Base-by-base conservation (phyloP, 2,329 filamentous ascomycete species). In the Penicillium psychrosexuale region DNA sequence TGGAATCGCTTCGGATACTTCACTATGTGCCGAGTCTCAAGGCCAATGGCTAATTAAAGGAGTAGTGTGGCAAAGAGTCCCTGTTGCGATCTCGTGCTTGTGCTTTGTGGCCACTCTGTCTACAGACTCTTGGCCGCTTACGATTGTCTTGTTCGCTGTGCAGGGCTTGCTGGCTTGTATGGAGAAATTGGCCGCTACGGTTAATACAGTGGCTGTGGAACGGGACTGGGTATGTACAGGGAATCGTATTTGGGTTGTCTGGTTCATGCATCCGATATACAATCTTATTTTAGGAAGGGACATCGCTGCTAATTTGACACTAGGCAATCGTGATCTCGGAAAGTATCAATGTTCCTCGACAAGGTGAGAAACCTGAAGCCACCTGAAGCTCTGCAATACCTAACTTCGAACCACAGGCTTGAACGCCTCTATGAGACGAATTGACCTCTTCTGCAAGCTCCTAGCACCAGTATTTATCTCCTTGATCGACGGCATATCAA, bases 151-250 rank as follows among this genome's bases (percentile, higher is more conserved):
- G 2, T 67, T 78, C 55, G 60, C 62, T 2, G 30, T 66, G 2
- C 66, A 75, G n/a, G 77, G 81, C 0, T 17, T 82, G 0, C 72
- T 90, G 42, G 85, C 86, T 0, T 88, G 87, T 53, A 64, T 86
- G 1, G 89, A 91, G 71, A 91, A 91, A 67, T 70, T 90, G 8
- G 79, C 77, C 13, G 79, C 84, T 1, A 78, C 86, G 6, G 78
- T 84, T 68, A 91, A 90, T 66, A 77, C 83, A 0, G 82, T 91
- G 0, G 78, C 88, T 0, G 80, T 91, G 0, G 88, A 91, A 68
- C 77, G 84, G 63, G 88, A 91, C 62, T 90, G 88, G 87, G 72
- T 77, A 59, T 47, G 69, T 53, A 53, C 8, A 1, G 5, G 11
- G 11, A 34, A 24, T 15, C 11, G 5, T 24, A n/a, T 45, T 12